Evolutionary conservation across 2,329 filamentous ascomycete species (phyloP), one percentile per base, ranked within the genome.

Genomic region (Zymoseptoria ardabiliae): DNA sequence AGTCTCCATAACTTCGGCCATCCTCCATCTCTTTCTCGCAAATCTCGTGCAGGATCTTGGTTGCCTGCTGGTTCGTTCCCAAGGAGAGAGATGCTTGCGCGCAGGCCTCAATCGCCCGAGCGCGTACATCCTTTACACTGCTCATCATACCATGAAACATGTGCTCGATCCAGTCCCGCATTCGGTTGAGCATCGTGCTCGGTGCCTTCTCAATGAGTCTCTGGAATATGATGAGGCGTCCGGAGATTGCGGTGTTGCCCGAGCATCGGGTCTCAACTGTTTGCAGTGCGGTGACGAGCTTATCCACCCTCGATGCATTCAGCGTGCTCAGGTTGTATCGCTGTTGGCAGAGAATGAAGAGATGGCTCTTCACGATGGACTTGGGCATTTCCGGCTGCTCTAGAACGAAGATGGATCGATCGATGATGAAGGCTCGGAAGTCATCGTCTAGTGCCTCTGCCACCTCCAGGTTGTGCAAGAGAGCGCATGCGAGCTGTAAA

Each of bases 61-160:
- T 83, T 2, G 92, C 77, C 13, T 82, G 80, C 56, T 83, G 82
- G 61, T 92, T 88, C 30, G 84, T 83, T 2, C 90, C 89, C 3
- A 94, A 79, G 1, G 78, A 75, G 61, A 86, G 84, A 8, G 87
- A 86, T 20, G 88, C 85, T 58, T 91, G 84, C 2, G 87, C 79
- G 1, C 90, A 90, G 10, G 94, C 80, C 23, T 82, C 79, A 54
- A 97, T 87, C 2, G 92, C 91, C 50, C 87, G 83, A 4, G 79
- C 78, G 53, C 90, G 84, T 52, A 93, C 88, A 49, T 96, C 91
- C 67, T 87, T 88, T 54, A 91, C 78, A 30, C 78, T 85, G 72
- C 90, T 91, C 48, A 96, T 80, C 80, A 97, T 86, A 54, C 91
- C 90, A 20, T 85, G 85, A 63, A 97, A 85, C 20, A 96, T 77